Percentiles rank a stretch among this genome's conserved stretches.
Conservation (phyloP, 2,329 filamentous ascomycete genomes). For the Cercospora brassicicola region DNA sequence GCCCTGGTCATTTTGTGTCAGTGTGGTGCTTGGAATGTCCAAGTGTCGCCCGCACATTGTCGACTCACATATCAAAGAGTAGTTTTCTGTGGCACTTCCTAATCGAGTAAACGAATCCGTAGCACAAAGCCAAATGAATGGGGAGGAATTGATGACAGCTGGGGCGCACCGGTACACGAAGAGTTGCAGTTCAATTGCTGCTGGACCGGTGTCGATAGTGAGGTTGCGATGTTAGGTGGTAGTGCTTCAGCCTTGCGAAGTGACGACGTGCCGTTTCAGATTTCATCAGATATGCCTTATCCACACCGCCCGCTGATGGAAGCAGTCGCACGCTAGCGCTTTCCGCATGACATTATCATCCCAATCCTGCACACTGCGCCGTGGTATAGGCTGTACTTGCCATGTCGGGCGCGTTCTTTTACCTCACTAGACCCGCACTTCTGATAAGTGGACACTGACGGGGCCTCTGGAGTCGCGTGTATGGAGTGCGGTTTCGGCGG, state of each 20-base stretch:
- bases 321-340: conserved; percentile 1
- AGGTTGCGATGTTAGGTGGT: neutral
- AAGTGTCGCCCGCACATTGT: neutral
- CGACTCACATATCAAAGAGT: conserved; percentile 25
- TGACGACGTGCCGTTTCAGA: conserved; percentile 14
- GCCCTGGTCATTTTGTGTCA: conserved; percentile 23
- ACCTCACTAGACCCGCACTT: neutral
- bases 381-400: conserved; percentile 9
- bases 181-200: neutral
- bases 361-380: conserved; percentile 4
- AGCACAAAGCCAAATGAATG: neutral
- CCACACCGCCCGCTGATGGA: conserved; percentile 11
- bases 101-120: conserved; percentile 22
- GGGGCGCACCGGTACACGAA: neutral
- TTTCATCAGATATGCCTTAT: neutral
- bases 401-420: neutral
- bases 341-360: conserved; percentile 6
- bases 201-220: neutral
- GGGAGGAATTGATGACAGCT: neutral
- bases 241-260: neutral
- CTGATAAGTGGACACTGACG: neutral
- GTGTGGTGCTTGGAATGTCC: neutral
- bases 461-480: neutral
- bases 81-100: conserved; percentile 18
- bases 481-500: neutral